A percentile compares a stretch with the other conserved stretches of the same genome.
Conservation (phyloP, 208 protist genomes). For the Crithidia acanthocephali region DNA sequence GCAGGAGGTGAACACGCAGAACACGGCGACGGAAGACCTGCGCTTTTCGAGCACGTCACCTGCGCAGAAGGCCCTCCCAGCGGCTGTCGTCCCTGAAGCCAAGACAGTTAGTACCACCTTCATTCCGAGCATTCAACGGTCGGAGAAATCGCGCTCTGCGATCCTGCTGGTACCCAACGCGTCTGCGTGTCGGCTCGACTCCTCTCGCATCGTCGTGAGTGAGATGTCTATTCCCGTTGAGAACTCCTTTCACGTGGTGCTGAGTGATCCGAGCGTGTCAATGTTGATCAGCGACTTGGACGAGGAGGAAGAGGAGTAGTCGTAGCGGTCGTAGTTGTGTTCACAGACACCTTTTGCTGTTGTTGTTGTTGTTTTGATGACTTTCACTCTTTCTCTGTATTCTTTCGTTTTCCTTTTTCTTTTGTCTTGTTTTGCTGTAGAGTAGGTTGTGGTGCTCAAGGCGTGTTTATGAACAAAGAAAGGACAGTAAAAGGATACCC, state of each 20-base stretch:
- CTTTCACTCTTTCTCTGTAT: neutral
- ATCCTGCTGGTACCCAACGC: neutral
- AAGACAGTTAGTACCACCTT: neutral
- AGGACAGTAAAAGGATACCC: neutral
- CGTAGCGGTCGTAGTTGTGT: neutral
- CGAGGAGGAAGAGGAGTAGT: constrained; percentile 1
- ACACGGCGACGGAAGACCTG: neutral
- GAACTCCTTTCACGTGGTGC: neutral
- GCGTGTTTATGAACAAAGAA: neutral
- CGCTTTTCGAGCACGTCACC: neutral
- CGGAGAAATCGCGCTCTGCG: neutral
- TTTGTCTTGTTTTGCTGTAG: neutral
- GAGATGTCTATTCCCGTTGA: neutral
- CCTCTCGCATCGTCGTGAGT: neutral
- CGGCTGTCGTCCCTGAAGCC: neutral
- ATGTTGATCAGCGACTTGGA: constrained; percentile 1
- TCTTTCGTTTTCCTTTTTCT: neutral
- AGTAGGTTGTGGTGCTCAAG: neutral
- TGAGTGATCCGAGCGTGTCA: neutral
- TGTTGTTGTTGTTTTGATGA: too few species aligned
- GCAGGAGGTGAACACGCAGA: neutral
- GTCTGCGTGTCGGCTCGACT: neutral
- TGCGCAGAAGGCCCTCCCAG: neutral
- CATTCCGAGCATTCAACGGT: neutral
- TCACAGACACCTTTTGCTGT: too few species aligned